These are phyloP conservation scores for Tothia fuscella DNA, from an alignment of 2,329 filamentous ascomycete genomes.

Conservation along the genomic window DNA sequence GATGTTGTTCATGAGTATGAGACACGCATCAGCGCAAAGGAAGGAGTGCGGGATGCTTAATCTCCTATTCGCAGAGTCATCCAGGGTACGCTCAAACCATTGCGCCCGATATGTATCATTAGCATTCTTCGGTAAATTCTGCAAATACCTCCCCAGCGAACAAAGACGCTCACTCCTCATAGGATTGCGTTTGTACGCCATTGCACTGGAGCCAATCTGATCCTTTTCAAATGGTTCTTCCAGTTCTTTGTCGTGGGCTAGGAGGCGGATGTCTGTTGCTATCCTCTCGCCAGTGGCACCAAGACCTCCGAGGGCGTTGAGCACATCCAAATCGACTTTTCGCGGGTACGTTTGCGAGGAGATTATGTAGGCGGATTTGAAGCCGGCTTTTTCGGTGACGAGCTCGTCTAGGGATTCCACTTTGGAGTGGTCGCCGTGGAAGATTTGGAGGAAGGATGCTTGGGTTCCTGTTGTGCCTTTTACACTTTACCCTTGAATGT, in stretches of 20 bases:
- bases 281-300: conserved; percentile 71
- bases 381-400: conserved; percentile 54
- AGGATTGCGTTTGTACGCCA: conserved; percentile 54
- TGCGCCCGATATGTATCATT: conserved; percentile 58
- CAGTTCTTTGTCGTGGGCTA: conserved; percentile 64
- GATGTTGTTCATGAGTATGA: conserved; percentile 57
- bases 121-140: conserved; percentile 42
- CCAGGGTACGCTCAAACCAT: conserved; percentile 64
- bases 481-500: too few species aligned
- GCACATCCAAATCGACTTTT: conserved; percentile 71
- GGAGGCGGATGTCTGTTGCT: conserved; percentile 59
- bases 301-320: conserved; percentile 67
- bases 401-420: conserved; percentile 51
- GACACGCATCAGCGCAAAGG: conserved; percentile 42
- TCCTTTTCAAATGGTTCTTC: conserved; percentile 74
- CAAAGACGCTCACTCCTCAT: conserved; percentile 51
- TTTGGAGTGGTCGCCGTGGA: conserved; percentile 47
- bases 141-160: conserved; percentile 44
- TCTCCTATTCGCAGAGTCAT: conserved; percentile 60
- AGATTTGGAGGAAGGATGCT: conserved; percentile 63
- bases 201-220: conserved; percentile 56
- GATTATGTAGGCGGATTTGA: conserved; percentile 48
- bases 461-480: conserved; percentile 64
- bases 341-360: conserved; percentile 66
- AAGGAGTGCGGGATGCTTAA: conserved; percentile 38